Evolutionary conservation across 140 eudicot genomes (phyloP), one percentile per base, ranked within the genome.

Genomic region (Oenanthe javanica): DNA sequence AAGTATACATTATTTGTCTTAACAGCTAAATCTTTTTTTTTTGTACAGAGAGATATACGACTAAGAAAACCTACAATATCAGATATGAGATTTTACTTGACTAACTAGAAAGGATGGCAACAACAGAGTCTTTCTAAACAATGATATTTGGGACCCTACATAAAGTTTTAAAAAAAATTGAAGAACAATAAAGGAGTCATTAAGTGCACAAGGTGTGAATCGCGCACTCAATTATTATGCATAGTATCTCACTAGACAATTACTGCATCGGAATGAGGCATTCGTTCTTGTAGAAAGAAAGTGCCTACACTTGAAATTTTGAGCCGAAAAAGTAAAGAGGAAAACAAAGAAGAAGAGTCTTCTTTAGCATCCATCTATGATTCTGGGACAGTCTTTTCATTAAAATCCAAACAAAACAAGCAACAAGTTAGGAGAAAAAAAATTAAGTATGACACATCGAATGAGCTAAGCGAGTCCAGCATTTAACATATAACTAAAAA

Each of bases 391-490:
- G 38, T 11, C 45, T 13, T 36, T 27, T 36, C 4, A 31, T 4
- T 40, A 69, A 10, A 25, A 12, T 13, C 36, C 9, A 69, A 36
- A 36, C 12, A 21, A 13, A 36, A 9, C 21, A 36, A 36, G n/a
- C 47, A 36, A 27, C 75, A 36, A 69, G 3, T 14, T 38, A 19
- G 21, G 23, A 67, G 27, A 5, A 1, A 4, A 36, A 64, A 25
- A 25, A 11, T 10, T 36, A 36, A 36, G 10, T 40, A 69, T 69
- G 23, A 69, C 23, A 27, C 23, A 71, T 42, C 50, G 21, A 40
- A 73, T 43, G 77, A 73, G 55, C 18, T 73, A 73, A 50, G 55
- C 49, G 21, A 50, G 49, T 72, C 31, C 3, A 31, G 77, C 77
- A 43, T 16, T 18, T 45, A 45, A 45, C 31, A 46, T 11, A 23